Evolutionary conservation across 78 protist genomes (phyloP), one percentile per base, ranked within the genome.

Genomic region (Parvularia atlantis): DNA sequence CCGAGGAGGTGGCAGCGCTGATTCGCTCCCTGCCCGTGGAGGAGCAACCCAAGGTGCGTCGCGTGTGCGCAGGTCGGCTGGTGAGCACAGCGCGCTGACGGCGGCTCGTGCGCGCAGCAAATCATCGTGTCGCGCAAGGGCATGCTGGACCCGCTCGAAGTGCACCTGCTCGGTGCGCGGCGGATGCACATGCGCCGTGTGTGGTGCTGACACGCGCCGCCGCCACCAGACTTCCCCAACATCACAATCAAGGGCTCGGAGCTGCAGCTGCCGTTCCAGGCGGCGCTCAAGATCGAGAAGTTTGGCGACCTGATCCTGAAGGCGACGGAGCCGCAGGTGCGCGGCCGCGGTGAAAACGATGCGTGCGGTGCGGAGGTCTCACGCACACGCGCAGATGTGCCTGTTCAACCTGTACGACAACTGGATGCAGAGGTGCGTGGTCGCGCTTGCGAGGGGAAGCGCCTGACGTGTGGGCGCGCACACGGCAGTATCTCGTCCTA

Each of bases 31-130:
- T 93, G 37, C 99, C 99, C 39, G 83, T 88, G 33, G 99, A 96
- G 58, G 99, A 95, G 76, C 99, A 95, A 77, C 99, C 99, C 30
- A n/a, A n/a, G n/a, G n/a, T n/a, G n/a, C n/a, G n/a, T n/a, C n/a
- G n/a, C n/a, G n/a, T n/a, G n/a, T n/a, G n/a, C n/a, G n/a, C n/a
- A n/a, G n/a, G n/a, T n/a, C n/a, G n/a, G n/a, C n/a, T n/a, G n/a
- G n/a, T n/a, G n/a, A n/a, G n/a, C n/a, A n/a, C n/a, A n/a, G n/a
- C n/a, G n/a, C n/a, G n/a, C n/a, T n/a, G n/a, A n/a, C n/a, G n/a
- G n/a, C n/a, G n/a, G n/a, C n/a, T n/a, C n/a, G n/a, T n/a, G n/a
- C n/a, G n/a, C n/a, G n/a, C 94, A 93, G 88, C 98, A 95, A 71
- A 86, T 98, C 78, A 92, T 98, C 57, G 98, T 89, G 36, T 94